Percentiles rank a stretch among this genome's conserved stretches.
These are phyloP conservation scores for Exophiala calicioides DNA, from an alignment of 2,329 filamentous ascomycete genomes.

Conservation along the genomic window DNA sequence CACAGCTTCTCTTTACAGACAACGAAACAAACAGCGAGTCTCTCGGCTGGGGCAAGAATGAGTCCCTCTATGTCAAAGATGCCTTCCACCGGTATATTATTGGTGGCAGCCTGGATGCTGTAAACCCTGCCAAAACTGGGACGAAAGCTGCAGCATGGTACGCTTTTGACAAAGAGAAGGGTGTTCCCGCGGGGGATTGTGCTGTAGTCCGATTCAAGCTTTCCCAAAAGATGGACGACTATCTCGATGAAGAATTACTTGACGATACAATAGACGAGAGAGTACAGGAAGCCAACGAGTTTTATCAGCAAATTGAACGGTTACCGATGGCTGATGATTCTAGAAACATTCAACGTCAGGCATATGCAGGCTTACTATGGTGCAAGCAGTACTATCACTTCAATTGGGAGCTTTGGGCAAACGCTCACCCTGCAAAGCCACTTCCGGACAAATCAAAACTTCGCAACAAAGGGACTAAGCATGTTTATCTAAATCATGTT, in stretches of 20 bases:
- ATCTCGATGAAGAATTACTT: conserved; percentile 88
- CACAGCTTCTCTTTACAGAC: conserved; percentile 86
- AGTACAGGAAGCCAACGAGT: conserved; percentile 89
- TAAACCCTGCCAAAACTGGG: conserved; percentile 77
- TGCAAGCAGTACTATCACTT: conserved; percentile 97
- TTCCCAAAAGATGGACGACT: conserved; percentile 71
- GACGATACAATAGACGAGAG: conserved; percentile 87
- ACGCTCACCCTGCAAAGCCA: conserved; percentile 84
- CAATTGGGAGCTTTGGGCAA: conserved; percentile 97
- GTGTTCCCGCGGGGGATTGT: conserved; percentile 85
- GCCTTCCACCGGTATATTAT: conserved; percentile 90
- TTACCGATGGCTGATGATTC: conserved; percentile 91
- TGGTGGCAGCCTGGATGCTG: conserved; percentile 72
- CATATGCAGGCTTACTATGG: conserved; percentile 97
- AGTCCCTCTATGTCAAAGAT: conserved; percentile 86
- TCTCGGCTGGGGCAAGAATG: conserved; percentile 77
- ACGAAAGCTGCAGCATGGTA: conserved; percentile 94
- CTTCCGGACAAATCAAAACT: conserved; percentile 76
- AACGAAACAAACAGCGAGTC: conserved; percentile 86
- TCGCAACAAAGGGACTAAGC: conserved; percentile 87
- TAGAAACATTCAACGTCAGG: conserved; percentile 91
- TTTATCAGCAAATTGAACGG: conserved; percentile 90
- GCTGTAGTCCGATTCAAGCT: conserved; percentile 92
- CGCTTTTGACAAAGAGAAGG: conserved; percentile 83
- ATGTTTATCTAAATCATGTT: conserved; percentile 92